Conservation (phyloP, 2,329 filamentous ascomycete genomes). For the Stachybotrys echinatus region DNA sequence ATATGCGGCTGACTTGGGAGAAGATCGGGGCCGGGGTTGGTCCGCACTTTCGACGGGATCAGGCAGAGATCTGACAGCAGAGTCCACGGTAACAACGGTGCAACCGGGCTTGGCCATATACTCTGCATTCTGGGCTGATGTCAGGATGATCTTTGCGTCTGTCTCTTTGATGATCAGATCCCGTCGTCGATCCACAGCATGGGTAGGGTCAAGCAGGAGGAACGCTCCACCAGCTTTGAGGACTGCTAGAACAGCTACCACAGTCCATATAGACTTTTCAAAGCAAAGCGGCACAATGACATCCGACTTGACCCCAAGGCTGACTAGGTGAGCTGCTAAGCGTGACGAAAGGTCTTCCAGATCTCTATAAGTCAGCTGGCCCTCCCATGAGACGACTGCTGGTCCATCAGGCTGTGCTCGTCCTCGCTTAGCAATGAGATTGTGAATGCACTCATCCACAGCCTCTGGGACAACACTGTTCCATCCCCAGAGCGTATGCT, state of each 20-base stretch:
- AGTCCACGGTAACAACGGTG: no score
- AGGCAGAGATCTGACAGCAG: no score
- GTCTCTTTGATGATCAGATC: no score
- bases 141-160: neutral
- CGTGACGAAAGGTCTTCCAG: neutral
- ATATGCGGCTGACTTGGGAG: no score
- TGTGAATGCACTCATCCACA: neutral
- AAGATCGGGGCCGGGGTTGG: no score
- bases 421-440: neutral
- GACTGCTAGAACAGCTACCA: conserved; percentile 6
- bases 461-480: neutral
- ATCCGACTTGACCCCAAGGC: neutral
- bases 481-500: neutral
- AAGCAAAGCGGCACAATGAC: conserved; percentile 5
- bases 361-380: neutral
- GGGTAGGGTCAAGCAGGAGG: conserved; percentile 9
- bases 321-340: neutral
- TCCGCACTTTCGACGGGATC: no score
- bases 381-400: neutral
- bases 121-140: no score
- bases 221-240: conserved; percentile 8
- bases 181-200: neutral
- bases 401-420: neutral
- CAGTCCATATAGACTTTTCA: conserved; percentile 6
- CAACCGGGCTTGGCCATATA: no score